These are phyloP conservation scores for Chaetomiaceae sp. DNA, from an alignment of 2,329 filamentous ascomycete species.

Conservation along the genomic window DNA sequence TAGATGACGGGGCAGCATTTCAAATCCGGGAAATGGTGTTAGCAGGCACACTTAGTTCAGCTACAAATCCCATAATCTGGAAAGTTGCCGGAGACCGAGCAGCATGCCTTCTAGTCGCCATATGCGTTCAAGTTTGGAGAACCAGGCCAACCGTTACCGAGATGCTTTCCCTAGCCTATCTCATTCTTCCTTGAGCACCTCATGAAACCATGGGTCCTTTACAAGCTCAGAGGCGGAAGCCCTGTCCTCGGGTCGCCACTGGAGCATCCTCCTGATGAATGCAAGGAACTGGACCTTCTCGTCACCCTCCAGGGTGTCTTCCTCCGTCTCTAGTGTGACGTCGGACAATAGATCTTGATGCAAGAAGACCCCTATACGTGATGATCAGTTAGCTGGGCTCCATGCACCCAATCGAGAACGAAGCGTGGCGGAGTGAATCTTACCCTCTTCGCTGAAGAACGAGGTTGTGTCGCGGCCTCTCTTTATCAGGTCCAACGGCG, in stretches of 20 bases:
- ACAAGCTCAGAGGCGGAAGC: background rate
- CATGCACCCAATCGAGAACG: too few species aligned
- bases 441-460: background rate
- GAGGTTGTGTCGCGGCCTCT: background rate
- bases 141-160: too few species aligned
- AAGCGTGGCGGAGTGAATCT: constrained; percentile 16
- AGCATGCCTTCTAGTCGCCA: too few species aligned
- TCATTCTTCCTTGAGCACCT: background rate
- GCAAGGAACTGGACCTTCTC: background rate
- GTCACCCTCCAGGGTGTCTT: background rate
- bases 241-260: constrained; percentile 1
- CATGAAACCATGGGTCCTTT: background rate
- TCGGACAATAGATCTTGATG: background rate
- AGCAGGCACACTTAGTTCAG: too few species aligned
- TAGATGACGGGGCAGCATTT: too few species aligned
- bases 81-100: too few species aligned
- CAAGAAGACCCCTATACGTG: background rate
- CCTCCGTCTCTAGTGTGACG: background rate
- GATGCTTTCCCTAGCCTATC: too few species aligned
- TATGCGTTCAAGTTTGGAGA: too few species aligned
- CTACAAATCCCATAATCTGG: too few species aligned
- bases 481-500: background rate
- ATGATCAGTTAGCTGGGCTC: too few species aligned
- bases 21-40: too few species aligned
- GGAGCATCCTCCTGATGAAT: background rate